Base-by-base conservation (phyloP, 1,284 basidiomycete species). In the Cutaneotrichosporon dermatis region DNA sequence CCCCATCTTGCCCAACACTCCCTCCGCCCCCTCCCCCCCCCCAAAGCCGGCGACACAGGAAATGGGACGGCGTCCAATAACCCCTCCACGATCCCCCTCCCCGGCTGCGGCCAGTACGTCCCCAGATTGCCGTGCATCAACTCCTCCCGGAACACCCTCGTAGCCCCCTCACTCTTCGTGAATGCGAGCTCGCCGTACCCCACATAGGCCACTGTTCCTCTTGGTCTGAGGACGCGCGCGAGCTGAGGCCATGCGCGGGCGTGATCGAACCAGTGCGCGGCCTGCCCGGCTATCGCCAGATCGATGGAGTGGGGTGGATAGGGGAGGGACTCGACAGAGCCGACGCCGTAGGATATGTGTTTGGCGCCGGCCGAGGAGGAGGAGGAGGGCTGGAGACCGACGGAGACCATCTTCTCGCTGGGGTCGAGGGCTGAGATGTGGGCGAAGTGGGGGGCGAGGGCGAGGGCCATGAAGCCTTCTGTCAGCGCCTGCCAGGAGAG, bases 221-320 rank as follows among this genome's bases (percentile, higher is more conserved):
- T 83, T 0, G 81, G 82, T 42, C 83, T 80, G 54, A 92, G 76
- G 4, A 89, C 81, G 2, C 88, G 81, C 2, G 81, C 80, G 2
- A 86, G 77, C 71, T 90, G 86, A 0, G 81, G 82, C 88, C 90
- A 93, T 5, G 88, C 80, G 61, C 80, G 82, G 4, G 75, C 70
- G 82, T 88, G 89, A 69, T 92, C 81, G 71, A 93, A 93, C 90
- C 90, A 93, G 72, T 95, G 91, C 0, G 86, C 86, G 0, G 91
- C 85, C 76, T 92, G 91, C 1, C 88, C 89, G 15, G 89, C 82
- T 5, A 88, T 83, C 41, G 90, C 79, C 58, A 94, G 73, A 73
- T 94, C 92, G 3, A 90, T 85, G 50, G 82, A 85, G 1, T 74
- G 79, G 45, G 84, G 80, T 33, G 79, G 72, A 0, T 54, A 57